Conservation (phyloP, 2,329 filamentous ascomycete species). For the Tetracladium maxilliforme region DNA sequence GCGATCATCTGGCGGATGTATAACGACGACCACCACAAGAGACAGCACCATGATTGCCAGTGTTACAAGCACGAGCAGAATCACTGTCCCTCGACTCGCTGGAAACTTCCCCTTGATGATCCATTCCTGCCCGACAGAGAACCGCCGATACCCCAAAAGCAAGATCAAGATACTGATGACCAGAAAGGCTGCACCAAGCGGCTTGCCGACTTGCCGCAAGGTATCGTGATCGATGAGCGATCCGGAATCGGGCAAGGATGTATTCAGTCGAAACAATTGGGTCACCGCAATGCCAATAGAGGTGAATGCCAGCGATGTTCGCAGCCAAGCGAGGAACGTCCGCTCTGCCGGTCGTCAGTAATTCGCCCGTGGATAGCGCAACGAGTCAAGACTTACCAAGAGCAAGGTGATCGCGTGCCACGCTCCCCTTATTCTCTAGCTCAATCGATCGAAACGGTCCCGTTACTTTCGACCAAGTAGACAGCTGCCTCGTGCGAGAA, state of each 20-base stretch:
- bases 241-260: constrained; percentile 29
- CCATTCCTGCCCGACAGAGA: constrained; percentile 67
- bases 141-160: constrained; percentile 63
- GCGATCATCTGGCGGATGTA: constrained; percentile 27
- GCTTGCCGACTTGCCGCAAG: constrained; percentile 53
- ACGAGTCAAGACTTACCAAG: constrained; percentile 37
- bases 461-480: too few species aligned
- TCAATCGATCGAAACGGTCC: too few species aligned
- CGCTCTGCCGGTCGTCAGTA: constrained; percentile 37
- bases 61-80: constrained; percentile 53
- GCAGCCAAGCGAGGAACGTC: constrained; percentile 74
- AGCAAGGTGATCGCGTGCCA: constrained; percentile 69
- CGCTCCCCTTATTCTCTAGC: constrained; percentile 74
- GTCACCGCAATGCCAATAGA: constrained; percentile 74
- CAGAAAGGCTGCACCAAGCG: constrained; percentile 63
- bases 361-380: background rate
- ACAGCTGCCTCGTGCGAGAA: too few species aligned
- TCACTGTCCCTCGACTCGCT: constrained; percentile 59
- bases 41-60: constrained; percentile 45
- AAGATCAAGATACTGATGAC: constrained; percentile 62
- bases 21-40: constrained; percentile 42
- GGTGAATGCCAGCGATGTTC: constrained; percentile 69
- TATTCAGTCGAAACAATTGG: constrained; percentile 74
- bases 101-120: constrained; percentile 70
- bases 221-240: constrained; percentile 15